Percentiles rank a stretch among this genome's conserved stretches.
Evolutionary conservation across 75 land plant genomes (phyloP).

Genomic region (Cupressus sempervirens): DNA sequence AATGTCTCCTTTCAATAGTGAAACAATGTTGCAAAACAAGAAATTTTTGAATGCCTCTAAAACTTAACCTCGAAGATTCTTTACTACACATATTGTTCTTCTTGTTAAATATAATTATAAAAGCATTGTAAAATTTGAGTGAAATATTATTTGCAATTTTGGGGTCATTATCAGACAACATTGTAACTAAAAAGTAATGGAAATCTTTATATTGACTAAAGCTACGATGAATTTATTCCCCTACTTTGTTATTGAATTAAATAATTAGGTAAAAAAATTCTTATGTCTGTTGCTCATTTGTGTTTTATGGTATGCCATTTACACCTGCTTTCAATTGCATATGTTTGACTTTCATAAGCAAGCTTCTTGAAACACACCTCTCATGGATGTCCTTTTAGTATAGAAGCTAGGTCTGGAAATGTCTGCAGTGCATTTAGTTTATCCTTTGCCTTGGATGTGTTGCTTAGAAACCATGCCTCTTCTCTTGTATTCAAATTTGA

Average conservation of each 20-base stretch:
- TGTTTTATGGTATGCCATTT: too few relatives aligned
- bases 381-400: too few relatives aligned
- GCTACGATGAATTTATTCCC: background rate
- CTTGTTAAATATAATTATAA: background rate
- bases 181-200: background rate
- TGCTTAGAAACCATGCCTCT: too few relatives aligned
- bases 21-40: background rate
- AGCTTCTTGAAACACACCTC: too few relatives aligned
- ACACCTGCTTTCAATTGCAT: too few relatives aligned
- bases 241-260: too few relatives aligned
- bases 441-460: background rate
- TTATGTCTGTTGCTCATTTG: too few relatives aligned
- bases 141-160: background rate
- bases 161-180: background rate
- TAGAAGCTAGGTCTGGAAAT: background rate
- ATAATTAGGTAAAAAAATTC: too few relatives aligned
- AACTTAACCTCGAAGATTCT: background rate
- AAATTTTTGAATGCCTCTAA: background rate
- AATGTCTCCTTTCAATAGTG: background rate
- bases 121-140: background rate
- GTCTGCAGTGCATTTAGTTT: background rate
- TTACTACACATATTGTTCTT: too few relatives aligned
- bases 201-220: slow-evolving; percentile 5
- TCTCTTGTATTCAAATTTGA: too few relatives aligned
- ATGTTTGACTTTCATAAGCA: too few relatives aligned